Evolutionary conservation across 441 rosid species (phyloP), one percentile per base, ranked within the genome.

Genomic region (Hura crepitans): DNA sequence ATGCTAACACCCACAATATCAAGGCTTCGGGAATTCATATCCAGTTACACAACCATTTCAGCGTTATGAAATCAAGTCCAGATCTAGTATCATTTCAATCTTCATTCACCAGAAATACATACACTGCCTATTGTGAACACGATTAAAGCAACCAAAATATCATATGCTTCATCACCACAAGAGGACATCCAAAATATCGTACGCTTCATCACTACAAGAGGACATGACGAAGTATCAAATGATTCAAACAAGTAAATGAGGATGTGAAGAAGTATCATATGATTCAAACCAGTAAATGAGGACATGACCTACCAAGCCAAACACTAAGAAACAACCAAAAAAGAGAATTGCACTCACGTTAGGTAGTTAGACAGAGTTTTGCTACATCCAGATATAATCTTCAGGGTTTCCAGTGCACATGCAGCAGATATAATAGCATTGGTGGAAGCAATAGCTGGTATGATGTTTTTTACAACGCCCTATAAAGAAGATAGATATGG

Each of bases 401-500:
- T 94, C 83, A 94, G 87, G 71, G 96, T 89, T 86, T 92, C 97
- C 78, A 94, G 83, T 2, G 90, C 82, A 81, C 97, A 92, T 18
- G 94, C 93, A 51, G 94, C 97, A 65, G 97, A 90, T 76, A 90
- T 85, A 72, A 92, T 85, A 22, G 97, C 99, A 77, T 94, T 92
- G 66, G 99, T 94, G 70, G 97, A 94, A 78, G 97, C 97, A 81
- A 94, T 94, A 5, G 99, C 99, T 45, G 97, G 99, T 79, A 94
- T 90, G 60, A 94, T 94, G 75, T 92, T 94, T 80, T 92, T 92
- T 78, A 92, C 96, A 72, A 94, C 96, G 62, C 97, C 99, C 97
- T 92, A n/a, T 23, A 33, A 23, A 31, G 50, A 15, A 11, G 13
- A 67, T 12, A 20, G 23, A 58, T 70, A 20, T 18, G 50, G 49